Evolutionary conservation across 148 eudicot species (phyloP), one percentile per base, ranked within the genome.

Genomic region (Pouteria glomerata): DNA sequence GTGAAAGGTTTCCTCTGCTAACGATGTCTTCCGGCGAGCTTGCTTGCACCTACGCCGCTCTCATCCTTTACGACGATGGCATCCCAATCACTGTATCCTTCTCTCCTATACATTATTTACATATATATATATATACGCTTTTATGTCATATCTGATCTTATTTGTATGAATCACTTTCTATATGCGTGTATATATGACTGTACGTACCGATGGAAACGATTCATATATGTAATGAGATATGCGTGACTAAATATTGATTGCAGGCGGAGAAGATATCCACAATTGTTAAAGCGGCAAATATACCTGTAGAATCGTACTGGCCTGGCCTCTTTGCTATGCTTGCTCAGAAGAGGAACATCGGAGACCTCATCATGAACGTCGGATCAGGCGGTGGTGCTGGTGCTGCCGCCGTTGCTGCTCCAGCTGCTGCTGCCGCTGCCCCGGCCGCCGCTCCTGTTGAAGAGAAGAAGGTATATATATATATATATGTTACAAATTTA

Each of bases 31-130:
- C 45, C 57, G 67, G 83, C 60, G 90, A 86, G 27, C 74, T 77
- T n/a, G 90, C 82, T 50, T 83, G 87, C 83, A 78, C 90, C 66
- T 91, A 85, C 77, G 97, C 97, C 51, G 72, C 85, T 30, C 77
- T 91, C 71, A 83, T 86, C 72, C 91, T 91, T 34, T 77, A 82
- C 86, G 97, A 91, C 33, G 97, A 91, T 42, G 90, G 86, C 37
- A 86, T 89, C 70, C 62, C 97, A 21, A 68, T 85, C 62, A 87
- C 91, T 34, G 91, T 87, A 81, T 66, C 0, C 30, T 30, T 65
- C 44, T 57, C n/a, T 19, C 57, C 47, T 1, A 15, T 6, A n/a
- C n/a, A n/a, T n/a, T n/a, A n/a, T n/a, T n/a, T n/a, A n/a, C n/a
- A n/a, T n/a, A n/a, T n/a, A n/a, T n/a, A n/a, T n/a, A n/a, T n/a